phyloP scores from a whole-genome alignment of 345 rosid genomes.

The Salix caprea region DNA sequence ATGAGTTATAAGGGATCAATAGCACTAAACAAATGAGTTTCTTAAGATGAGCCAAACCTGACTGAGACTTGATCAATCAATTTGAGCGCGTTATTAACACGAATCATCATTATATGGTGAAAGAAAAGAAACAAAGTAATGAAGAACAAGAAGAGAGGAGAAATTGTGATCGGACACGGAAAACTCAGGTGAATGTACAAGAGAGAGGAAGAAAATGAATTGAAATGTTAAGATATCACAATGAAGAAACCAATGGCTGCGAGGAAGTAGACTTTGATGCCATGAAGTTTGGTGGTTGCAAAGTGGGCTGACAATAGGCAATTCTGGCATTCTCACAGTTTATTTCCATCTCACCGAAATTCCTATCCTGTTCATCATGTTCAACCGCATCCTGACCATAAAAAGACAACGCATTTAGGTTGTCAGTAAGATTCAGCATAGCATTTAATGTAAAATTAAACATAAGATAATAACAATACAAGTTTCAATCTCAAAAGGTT shows the following conservation, averaged over 20 bases:
- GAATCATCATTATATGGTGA: too few species aligned
- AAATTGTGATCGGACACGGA: background rate
- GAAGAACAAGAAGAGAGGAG: background rate
- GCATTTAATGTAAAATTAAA: too few species aligned
- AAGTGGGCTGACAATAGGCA: constrained; percentile 55
- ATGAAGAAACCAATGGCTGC: constrained; percentile 41
- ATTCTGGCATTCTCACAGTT: constrained; percentile 43
- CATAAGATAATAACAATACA: too few species aligned
- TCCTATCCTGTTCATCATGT: constrained; percentile 60
- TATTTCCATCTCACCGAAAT: constrained; percentile 42
- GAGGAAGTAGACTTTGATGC: constrained; percentile 35
- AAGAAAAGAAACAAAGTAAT: too few species aligned
- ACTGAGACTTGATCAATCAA: too few species aligned
- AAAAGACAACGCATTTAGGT: background rate
- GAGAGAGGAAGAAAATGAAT: background rate
- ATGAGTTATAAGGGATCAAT: too few species aligned
- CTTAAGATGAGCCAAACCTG: too few species aligned
- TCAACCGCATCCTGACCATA: constrained; percentile 59
- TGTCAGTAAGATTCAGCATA: too few species aligned
- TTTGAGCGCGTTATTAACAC: too few species aligned
- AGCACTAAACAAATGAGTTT: too few species aligned
- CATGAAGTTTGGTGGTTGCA: constrained; percentile 33
- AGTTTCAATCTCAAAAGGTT: too few species aligned
- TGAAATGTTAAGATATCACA: background rate
- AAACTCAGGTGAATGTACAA: background rate